Percentiles rank a stretch among this genome's conserved stretches.
phyloP scores from a whole-genome alignment of 805 yeast genomes.

The Lipomyces oligophaga region DNA sequence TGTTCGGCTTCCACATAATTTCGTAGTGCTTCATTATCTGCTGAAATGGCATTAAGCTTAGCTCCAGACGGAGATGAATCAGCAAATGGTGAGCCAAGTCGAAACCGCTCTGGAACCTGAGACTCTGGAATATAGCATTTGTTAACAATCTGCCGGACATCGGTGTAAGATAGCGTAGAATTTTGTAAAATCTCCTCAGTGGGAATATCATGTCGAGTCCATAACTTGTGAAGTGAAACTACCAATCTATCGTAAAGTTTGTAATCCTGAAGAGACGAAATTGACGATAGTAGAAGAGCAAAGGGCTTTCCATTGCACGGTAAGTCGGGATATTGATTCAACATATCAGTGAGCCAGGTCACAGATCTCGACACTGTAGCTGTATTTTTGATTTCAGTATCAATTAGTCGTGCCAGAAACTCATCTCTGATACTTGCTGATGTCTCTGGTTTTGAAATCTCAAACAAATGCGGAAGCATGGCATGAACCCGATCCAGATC shows the following conservation, averaged over 20 bases:
- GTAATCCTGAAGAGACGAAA: conserved; percentile 9
- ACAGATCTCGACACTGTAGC: conserved; percentile 2
- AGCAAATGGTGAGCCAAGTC: background rate
- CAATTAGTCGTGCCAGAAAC: conserved; percentile 14
- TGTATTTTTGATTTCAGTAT: conserved; percentile 10
- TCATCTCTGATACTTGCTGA: conserved; percentile 16
- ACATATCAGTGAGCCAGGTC: conserved; percentile 9
- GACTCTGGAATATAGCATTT: conserved; percentile 6
- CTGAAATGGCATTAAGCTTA: conserved; percentile 1
- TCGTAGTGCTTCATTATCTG: background rate
- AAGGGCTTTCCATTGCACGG: conserved; percentile 12
- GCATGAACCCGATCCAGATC: conserved; percentile 27
- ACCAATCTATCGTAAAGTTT: conserved; percentile 10
- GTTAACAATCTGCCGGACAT: conserved; percentile 13
- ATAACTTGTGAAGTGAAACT: background rate
- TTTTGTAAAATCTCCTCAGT: conserved; percentile 6
- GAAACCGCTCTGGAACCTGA: conserved; percentile 11
- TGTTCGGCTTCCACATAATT: background rate
- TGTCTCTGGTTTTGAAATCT: conserved; percentile 15
- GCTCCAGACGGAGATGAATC: background rate
- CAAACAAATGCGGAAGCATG: conserved; percentile 15
- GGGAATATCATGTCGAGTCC: background rate
- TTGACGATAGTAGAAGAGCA: conserved; percentile 14
- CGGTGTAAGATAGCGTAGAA: conserved; percentile 6
- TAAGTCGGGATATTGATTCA: background rate